Base-by-base conservation (phyloP, 805 yeast species). In the Myxozyma geophila region DNA sequence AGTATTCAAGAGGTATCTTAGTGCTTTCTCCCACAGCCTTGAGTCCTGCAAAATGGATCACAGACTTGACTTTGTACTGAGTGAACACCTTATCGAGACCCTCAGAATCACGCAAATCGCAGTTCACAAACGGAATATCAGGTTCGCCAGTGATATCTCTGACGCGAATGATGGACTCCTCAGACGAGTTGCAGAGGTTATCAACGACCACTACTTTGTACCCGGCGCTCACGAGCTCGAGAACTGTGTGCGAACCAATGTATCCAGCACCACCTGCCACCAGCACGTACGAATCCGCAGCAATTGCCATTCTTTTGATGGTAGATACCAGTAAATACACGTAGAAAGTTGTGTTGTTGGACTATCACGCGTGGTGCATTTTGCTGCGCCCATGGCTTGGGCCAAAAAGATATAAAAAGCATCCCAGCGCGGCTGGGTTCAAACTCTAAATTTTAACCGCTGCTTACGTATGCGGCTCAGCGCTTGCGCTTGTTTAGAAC, bases 191-290 rank as follows among this genome's bases (percentile, higher is more conserved):
- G 70, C 80, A 76, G 63, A 87, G 78, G 74, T 87, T 87, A 74
- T 89, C 96, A 23, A 87, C 84, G 50, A 89, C 82, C n/a, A 89
- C 86, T 39, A 88, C 90, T 36, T 86, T 81, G 71, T 85, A 82
- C 33, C 90, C 90, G 58, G 83, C 80, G 64, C 82, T 81, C 55
- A 86, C 73, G 58, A 87, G 80, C 70, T 85, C 88, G 54, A 85
- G 84, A 17, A 83, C 89, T 0, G 93, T 87, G 73, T 89, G 95
- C 9, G 93, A 87, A 33, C 95, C 96, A 71, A 90, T 88, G 76
- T 89, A 89, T 21, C 96, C 95, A 35, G 93, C 90, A 54, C 96
- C 96, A 51, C 96, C 96, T 23, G 95, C 88, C 36, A 89, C 92
- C 59, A 88, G 78, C 51, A 87, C 84, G 73, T 79, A 79, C 57